Evolutionary conservation across 176 grass and related monocot genomes (phyloP).

Genomic region (Oryza meyeriana): DNA sequence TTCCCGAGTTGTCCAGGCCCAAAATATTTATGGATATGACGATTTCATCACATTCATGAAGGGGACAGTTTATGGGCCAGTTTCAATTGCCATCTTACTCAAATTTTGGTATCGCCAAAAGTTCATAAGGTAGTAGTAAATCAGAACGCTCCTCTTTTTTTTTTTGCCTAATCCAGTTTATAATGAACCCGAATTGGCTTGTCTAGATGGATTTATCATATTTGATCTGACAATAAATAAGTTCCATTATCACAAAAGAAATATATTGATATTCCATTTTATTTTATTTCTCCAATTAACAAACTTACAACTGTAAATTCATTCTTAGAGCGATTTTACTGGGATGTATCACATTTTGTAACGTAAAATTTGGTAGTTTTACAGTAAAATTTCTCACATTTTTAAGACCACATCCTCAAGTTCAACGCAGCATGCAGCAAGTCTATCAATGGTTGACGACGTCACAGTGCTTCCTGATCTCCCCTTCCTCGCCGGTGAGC

Average conservation of each 20-base stretch:
- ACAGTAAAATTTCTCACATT: background rate
- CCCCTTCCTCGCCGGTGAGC: slow-evolving; percentile 7
- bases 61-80: too few relatives aligned
- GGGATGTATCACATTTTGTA: too few relatives aligned
- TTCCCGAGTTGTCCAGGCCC: too few relatives aligned
- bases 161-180: background rate
- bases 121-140: too few relatives aligned
- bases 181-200: background rate
- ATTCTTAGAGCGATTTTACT: background rate
- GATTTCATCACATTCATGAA: too few relatives aligned
- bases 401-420: background rate
- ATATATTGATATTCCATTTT: background rate
- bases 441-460: background rate
- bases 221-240: background rate
- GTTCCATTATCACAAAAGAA: background rate
- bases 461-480: slow-evolving; percentile 2
- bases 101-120: too few relatives aligned
- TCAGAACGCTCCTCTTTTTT: too few relatives aligned
- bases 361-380: background rate
- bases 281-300: background rate
- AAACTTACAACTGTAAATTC: background rate
- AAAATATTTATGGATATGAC: background rate
- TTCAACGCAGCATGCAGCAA: background rate
- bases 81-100: too few relatives aligned
- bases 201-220: background rate